Evolutionary conservation across 805 yeast species (phyloP), one percentile per base, ranked within the genome.

Genomic region (Pichia deserticola): DNA sequence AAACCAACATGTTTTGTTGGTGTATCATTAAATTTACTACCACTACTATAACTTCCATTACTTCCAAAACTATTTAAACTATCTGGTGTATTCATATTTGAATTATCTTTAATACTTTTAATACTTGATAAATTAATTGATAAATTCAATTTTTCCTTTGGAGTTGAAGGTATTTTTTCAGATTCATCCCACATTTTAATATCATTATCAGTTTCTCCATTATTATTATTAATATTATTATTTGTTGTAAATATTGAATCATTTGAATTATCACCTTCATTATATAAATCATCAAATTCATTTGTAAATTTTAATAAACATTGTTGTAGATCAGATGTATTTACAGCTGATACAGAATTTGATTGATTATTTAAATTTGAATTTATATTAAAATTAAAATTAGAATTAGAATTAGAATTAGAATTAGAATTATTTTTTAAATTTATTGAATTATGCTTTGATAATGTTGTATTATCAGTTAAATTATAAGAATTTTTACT

Each of bases 261-360:
- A 40, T 51, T 55, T 35, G 56, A 51, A 44, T 35, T 43, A 27
- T 29, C 30, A 9, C 7, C 45, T 35, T 43, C 45, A 35, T 43
- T 43, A 29, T 43, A 43, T 12, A 58, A 51, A 48, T 70, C 74
- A 55, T 71, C 74, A 56, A 71, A 72, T 42, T 72, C 76, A 51
- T 66, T 67, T 1, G 74, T 59, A 50, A 72, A 71, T 36, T 65
- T 61, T 36, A 68, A 42, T 20, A 72, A 61, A 52, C 74, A 71
- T 44, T 70, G 69, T 57, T 72, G 71, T 36, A 71, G 53, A 51
- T 69, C 75, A 13, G 69, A 53, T 0, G 74, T 69, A 54, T 72
- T 72, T 5, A 68, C 54, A 6, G 68, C 65, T 25, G 62, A 32
- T 8, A 36, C 9, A 25, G 42, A 15, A 13, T 15, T 40, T 8